phyloP scores from a whole-genome alignment of 2,329 filamentous ascomycete species.

The Knufia petricola region DNA sequence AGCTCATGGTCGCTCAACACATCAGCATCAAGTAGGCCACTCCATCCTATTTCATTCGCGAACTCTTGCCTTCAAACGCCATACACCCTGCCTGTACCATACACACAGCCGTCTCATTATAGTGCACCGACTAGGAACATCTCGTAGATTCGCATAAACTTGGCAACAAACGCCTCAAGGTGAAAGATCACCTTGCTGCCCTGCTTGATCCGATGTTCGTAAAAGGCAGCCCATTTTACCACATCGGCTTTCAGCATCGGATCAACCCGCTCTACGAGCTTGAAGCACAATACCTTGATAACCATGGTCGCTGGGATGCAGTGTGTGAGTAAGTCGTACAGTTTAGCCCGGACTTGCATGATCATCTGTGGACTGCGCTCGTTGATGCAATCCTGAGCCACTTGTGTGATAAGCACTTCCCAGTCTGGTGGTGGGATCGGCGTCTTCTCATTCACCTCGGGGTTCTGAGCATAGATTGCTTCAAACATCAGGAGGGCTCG shows the following conservation, averaged over 20 bases:
- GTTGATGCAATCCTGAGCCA: slow-evolving; percentile 86
- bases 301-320: slow-evolving; percentile 94
- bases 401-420: slow-evolving; percentile 81
- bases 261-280: slow-evolving; percentile 72
- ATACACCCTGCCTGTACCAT: no score
- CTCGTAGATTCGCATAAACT: slow-evolving; percentile 94
- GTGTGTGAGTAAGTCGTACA: slow-evolving; percentile 95
- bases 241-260: slow-evolving; percentile 85
- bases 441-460: slow-evolving; percentile 52
- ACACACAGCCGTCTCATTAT: background rate
- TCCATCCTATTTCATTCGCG: no score
- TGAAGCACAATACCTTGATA: slow-evolving; percentile 89
- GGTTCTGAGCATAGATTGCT: slow-evolving; percentile 91
- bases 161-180: slow-evolving; percentile 93
- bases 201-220: slow-evolving; percentile 86
- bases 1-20: no score
- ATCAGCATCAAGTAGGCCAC: no score
- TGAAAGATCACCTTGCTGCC: slow-evolving; percentile 97
- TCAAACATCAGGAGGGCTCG: slow-evolving; percentile 93
- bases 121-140: slow-evolving; percentile 49
- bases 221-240: slow-evolving; percentile 92
- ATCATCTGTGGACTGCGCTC: slow-evolving; percentile 88
- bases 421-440: slow-evolving; percentile 91
- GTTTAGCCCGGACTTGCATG: slow-evolving; percentile 75
- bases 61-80: no score